Conservation (phyloP, 73 alveolate genomes). For the Tetrahymena elliotti region DNA sequence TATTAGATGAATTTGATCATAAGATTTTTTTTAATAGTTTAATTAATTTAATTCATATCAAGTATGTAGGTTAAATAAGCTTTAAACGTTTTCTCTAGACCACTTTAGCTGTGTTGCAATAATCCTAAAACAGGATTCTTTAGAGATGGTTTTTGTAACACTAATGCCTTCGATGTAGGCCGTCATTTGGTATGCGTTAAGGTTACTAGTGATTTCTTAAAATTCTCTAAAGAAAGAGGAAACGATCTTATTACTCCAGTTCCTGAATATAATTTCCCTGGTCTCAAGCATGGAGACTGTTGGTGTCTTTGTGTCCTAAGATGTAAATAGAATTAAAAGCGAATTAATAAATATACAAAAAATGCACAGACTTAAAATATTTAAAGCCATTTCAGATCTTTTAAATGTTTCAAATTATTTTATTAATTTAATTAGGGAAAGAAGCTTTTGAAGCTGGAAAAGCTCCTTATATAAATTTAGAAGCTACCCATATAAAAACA, state of each 20-base stretch:
- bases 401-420: background rate
- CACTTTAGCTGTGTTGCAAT: background rate
- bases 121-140: background rate
- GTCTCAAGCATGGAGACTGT: background rate
- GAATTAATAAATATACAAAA: no score
- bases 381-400: no score
- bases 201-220: background rate
- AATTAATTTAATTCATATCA: background rate
- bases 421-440: background rate
- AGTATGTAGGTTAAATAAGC: background rate
- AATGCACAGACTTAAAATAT: no score
- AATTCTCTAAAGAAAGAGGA: constrained; percentile 1
- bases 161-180: background rate
- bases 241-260: background rate
- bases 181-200: background rate
- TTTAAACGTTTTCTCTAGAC: background rate
- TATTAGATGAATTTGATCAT: background rate
- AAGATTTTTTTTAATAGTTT: background rate
- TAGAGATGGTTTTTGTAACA: background rate
- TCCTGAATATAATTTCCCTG: background rate
- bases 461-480: background rate
- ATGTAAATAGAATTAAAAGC: background rate
- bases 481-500: background rate
- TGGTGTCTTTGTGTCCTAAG: background rate
- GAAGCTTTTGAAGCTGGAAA: background rate